Base-by-base conservation (phyloP, 2,329 filamentous ascomycete species). In the Phoma sp. region DNA sequence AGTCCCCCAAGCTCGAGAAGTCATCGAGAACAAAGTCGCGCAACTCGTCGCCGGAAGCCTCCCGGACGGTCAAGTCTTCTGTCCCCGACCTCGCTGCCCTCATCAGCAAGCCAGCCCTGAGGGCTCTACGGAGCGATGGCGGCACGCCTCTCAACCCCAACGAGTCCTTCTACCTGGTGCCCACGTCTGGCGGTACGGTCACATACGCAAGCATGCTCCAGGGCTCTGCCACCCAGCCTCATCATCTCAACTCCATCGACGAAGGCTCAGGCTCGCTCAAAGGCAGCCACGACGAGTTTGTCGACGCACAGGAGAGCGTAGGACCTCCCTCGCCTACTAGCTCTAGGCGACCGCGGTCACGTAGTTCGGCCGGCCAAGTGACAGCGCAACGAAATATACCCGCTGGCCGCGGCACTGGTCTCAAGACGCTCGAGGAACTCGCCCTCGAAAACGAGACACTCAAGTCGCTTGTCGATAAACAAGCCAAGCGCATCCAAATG, bases 121-220 rank as follows among this genome's bases (percentile, higher is more conserved):
- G 88, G 46, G 91, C 93, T 0, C 83, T 96, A 37, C 83, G 86
- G 19, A 87, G 90, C 51, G 88, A 80, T 52, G 74, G 88, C 41
- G 60, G 62, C 21, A 83, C 87, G 25, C 82, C 83, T 15, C 72
- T 77, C 55, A 62, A 64, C n/a, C 65, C 65, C 8, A 74, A 74
- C 36, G 74, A 76, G 55, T 74, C 70, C 52, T 99, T 99, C 78
- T 98, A 97, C 73, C 90, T 98, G 1, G 95, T 99, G 1, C 95
- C 94, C 4, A 90, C 91, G 0, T 92, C 90, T 17, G 94, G 95
- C 5, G 92, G 94, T 61, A 97, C 92, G 2, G 89, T 93, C 57
- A 95, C 92, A 0, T 99, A 98, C 70, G 93, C 95, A 39, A 92
- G 90, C 59, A 97, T 99, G 47, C 80, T 96, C 19, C 64, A 74